These are phyloP conservation scores for Penicillium corylophilum DNA, from an alignment of 2,329 filamentous ascomycete species.

Conservation along the genomic window DNA sequence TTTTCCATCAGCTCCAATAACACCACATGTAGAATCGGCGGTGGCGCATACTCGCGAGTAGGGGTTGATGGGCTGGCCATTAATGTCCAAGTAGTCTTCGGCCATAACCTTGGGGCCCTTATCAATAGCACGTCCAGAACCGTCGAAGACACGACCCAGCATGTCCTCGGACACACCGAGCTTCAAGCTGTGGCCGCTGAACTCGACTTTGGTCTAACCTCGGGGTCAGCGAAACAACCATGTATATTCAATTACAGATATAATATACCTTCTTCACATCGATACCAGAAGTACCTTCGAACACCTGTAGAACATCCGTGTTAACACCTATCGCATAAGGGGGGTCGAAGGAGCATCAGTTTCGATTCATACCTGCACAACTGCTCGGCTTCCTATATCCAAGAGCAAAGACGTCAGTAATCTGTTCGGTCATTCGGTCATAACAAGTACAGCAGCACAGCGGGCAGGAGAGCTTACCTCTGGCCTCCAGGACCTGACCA, in stretches of 20 bases:
- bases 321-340: constrained; percentile 20
- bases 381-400: constrained; percentile 75
- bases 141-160: constrained; percentile 98
- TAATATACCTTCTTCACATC: constrained; percentile 91
- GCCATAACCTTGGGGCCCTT: constrained; percentile 98
- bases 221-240: constrained; percentile 22
- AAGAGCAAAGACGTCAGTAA: constrained; percentile 17
- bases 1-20: constrained; percentile 14
- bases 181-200: constrained; percentile 95
- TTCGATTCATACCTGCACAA: constrained; percentile 74
- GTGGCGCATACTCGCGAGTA: constrained; percentile 73
- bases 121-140: constrained; percentile 95
- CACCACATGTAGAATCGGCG: not conserved
- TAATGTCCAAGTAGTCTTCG: constrained; percentile 98
- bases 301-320: constrained; percentile 62
- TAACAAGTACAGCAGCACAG: not conserved
- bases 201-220: constrained; percentile 86
- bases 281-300: constrained; percentile 94
- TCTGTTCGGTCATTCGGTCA: not conserved
- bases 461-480: constrained; percentile 62
- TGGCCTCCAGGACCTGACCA: constrained; percentile 94
- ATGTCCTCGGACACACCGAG: constrained; percentile 99
- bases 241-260: not conserved
- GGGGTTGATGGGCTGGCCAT: constrained; percentile 97
- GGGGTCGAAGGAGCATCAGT: constrained; percentile 9